Evolutionary conservation across 192 early-diverging fungal genomes (phyloP).

Genomic region (Coemansia sp.): DNA sequence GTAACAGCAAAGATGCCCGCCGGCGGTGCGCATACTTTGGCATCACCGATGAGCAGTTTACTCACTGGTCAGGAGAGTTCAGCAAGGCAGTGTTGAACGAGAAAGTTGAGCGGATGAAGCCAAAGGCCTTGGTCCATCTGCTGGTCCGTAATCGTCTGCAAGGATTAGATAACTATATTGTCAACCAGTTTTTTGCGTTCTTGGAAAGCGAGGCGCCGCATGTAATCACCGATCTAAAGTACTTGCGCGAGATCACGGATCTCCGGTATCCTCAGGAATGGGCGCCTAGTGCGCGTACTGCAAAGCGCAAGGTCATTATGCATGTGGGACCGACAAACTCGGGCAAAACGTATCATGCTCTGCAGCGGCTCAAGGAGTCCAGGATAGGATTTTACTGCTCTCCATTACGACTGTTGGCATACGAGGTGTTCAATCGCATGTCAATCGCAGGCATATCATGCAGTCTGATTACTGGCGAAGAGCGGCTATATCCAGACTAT

Average conservation of each 20-base stretch:
- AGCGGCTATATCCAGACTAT: slow-evolving; percentile 60
- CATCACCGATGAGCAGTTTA: slow-evolving; percentile 22
- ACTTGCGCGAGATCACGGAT: slow-evolving; percentile 67
- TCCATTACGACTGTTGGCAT: slow-evolving; percentile 86
- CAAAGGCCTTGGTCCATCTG: slow-evolving; percentile 18
- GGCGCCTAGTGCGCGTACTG: slow-evolving; percentile 67
- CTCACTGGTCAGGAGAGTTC: slow-evolving; percentile 31
- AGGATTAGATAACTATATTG: slow-evolving; percentile 22
- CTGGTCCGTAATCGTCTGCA: slow-evolving; percentile 20
- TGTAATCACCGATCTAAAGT: slow-evolving; percentile 40
- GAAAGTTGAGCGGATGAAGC: slow-evolving; percentile 24
- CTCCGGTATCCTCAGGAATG: slow-evolving; percentile 78
- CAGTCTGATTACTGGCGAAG: slow-evolving; percentile 90
- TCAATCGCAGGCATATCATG: slow-evolving; percentile 72
- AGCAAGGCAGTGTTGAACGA: slow-evolving; percentile 12
- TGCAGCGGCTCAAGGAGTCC: slow-evolving; percentile 64
- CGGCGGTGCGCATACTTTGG: slow-evolving; percentile 47
- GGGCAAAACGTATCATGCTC: slow-evolving; percentile 90
- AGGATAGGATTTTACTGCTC: slow-evolving; percentile 80
- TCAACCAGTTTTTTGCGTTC: slow-evolving; percentile 53
- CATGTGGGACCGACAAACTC: slow-evolving; percentile 98
- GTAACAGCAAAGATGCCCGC: neutral
- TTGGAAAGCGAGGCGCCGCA: slow-evolving; percentile 48
- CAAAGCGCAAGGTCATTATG: slow-evolving; percentile 80
- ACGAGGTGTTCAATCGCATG: slow-evolving; percentile 89